A percentile compares a stretch with the other conserved stretches of the same genome.
phyloP scores from a whole-genome alignment of 139 green algal species.

The Pseudopediastrum boryanum region DNA sequence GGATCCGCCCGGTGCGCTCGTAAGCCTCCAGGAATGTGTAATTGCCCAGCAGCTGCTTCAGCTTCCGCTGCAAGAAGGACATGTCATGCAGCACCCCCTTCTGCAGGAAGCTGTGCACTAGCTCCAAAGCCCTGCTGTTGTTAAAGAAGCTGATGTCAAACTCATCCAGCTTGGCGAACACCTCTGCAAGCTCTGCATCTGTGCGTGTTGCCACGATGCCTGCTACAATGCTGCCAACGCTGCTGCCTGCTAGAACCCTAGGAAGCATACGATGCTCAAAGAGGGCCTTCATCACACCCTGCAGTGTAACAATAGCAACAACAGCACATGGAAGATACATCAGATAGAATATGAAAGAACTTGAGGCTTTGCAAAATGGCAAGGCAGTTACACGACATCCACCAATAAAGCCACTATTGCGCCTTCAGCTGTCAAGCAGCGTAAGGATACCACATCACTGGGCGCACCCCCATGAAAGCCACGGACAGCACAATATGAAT shows the following conservation, averaged over 20 bases:
- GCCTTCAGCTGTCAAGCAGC: too few relatives aligned
- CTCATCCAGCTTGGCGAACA: constrained; percentile 68
- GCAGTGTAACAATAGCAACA: constrained; percentile 45
- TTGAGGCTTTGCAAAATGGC: too few relatives aligned
- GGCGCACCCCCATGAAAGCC: too few relatives aligned
- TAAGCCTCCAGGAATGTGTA: constrained; percentile 93
- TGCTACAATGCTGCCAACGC: constrained; percentile 87
- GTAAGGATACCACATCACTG: too few relatives aligned
- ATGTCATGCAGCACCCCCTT: constrained; percentile 74
- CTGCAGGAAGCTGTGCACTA: constrained; percentile 70
- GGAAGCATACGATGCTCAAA: constrained; percentile 91
- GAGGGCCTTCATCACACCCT: constrained; percentile 91
- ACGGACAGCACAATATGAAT: too few relatives aligned
- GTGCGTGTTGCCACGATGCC: constrained; percentile 76
- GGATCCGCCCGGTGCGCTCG: constrained; percentile 88
- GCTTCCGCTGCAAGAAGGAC: constrained; percentile 55
- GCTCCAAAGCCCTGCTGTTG: constrained; percentile 69
- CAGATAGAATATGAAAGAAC: too few relatives aligned
- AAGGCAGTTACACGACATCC: too few relatives aligned
- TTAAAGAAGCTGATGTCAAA: constrained; percentile 91
- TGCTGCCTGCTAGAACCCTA: constrained; percentile 88
- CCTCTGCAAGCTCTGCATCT: constrained; percentile 74
- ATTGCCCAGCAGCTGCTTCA: constrained; percentile 81
- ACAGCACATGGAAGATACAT: not conserved
- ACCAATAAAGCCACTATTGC: too few relatives aligned